Evolutionary conservation across 345 rosid genomes (phyloP).

Genomic region (Firmiana major): DNA sequence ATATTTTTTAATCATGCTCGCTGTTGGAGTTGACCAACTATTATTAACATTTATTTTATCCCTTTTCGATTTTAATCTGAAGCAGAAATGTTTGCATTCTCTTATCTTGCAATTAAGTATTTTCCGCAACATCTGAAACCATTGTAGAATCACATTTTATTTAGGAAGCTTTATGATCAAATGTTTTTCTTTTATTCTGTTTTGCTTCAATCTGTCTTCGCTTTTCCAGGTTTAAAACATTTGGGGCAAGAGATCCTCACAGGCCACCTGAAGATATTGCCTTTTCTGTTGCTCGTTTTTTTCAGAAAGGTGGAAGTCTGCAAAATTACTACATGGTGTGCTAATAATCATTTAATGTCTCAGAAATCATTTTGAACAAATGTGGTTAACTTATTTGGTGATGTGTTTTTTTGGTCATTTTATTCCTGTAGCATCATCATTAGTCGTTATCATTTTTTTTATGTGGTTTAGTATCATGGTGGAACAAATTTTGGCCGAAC

Average conservation of each 20-base stretch:
- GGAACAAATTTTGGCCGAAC: constrained; percentile 98
- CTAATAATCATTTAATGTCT: neutral
- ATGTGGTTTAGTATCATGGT: constrained; percentile 71
- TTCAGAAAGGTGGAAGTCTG: constrained; percentile 85
- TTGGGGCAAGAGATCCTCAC: constrained; percentile 87
- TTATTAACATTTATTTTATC: neutral
- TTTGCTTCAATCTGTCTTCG: neutral
- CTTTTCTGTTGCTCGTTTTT: constrained; percentile 82
- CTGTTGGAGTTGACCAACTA: neutral
- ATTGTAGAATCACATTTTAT: neutral
- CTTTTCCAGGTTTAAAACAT: constrained; percentile 74
- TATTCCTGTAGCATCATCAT: neutral
- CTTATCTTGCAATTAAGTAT: neutral
- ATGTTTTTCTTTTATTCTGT: constrained; percentile 2
- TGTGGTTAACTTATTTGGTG: neutral
- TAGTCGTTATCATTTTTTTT: neutral
- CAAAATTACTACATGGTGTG: constrained; percentile 93
- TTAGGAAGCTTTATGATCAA: constrained; percentile 4
- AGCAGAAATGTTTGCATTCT: neutral
- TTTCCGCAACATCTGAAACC: neutral
- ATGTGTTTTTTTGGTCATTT: neutral
- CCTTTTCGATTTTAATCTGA: neutral
- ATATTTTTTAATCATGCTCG: neutral
- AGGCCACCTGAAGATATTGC: constrained; percentile 91
- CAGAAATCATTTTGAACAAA: neutral